phyloP scores from a whole-genome alignment of 768 basidiomycete genomes.

The Daedaleopsis nitida region DNA sequence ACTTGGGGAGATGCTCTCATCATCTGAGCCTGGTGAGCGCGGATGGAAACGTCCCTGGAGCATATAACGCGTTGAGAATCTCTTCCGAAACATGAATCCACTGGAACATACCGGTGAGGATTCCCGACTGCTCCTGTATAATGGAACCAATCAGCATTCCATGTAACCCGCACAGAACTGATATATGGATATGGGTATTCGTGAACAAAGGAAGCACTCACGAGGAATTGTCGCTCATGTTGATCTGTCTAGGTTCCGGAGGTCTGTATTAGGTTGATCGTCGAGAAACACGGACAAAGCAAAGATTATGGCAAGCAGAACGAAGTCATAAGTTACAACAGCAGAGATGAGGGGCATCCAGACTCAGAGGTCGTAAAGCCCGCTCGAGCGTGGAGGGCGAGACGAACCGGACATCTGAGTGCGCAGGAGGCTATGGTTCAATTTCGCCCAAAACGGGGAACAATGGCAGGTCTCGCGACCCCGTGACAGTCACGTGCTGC shows the following conservation, averaged over 20 bases:
- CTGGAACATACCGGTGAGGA: constrained; percentile 7
- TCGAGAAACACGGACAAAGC: not conserved
- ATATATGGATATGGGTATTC: too few relatives aligned
- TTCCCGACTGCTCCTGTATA: constrained; percentile 10
- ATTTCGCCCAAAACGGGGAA: constrained; percentile 9
- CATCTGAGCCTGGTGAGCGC: constrained; percentile 16
- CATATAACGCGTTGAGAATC: not conserved
- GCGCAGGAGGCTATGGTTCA: constrained; percentile 3
- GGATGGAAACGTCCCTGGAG: constrained; percentile 7
- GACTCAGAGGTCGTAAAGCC: not conserved
- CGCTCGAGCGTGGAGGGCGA: not conserved
- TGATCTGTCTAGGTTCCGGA: not conserved
- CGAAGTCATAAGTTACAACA: constrained; percentile 10
- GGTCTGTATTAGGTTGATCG: not conserved
- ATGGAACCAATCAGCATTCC: not conserved
- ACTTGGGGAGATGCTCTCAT: not conserved
- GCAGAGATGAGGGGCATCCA: not conserved
- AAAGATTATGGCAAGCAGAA: not conserved
- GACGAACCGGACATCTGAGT: not conserved
- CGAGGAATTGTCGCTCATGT: constrained; percentile 20
- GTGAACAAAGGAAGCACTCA: constrained; percentile 3
- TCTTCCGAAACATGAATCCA: not conserved
- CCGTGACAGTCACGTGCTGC: constrained; percentile 11
- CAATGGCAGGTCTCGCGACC: constrained; percentile 9
- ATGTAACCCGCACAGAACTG: not conserved